A percentile compares a stretch with the other conserved stretches of the same genome.
These are phyloP conservation scores for Aspergillus cristatus DNA, from an alignment of 495 filamentous ascomycete species.

Conservation along the genomic window DNA sequence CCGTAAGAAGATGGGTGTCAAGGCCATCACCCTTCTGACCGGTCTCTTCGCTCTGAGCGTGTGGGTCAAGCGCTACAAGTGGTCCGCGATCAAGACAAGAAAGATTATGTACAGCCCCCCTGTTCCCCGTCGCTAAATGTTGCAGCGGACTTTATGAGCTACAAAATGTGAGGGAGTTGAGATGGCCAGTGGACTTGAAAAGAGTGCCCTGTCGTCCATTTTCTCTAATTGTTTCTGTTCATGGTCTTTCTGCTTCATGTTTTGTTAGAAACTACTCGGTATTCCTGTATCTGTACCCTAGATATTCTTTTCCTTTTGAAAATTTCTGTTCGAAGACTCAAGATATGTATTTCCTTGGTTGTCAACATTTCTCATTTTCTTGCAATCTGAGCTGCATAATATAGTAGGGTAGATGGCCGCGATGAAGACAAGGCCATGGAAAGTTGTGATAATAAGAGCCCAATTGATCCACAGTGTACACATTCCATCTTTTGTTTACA, in stretches of 20 bases:
- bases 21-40: slow-evolving; percentile 70
- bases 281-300: slow-evolving; percentile 44
- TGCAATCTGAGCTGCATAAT: too few species aligned
- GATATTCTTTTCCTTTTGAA: slow-evolving; percentile 39
- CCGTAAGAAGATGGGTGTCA: slow-evolving; percentile 98
- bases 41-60: slow-evolving; percentile 79
- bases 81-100: slow-evolving; percentile 87
- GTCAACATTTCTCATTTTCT: slow-evolving; percentile 6
- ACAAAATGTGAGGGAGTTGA: slow-evolving; percentile 24
- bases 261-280: slow-evolving; percentile 38
- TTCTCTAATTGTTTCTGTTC: slow-evolving; percentile 22
- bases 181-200: slow-evolving; percentile 21
- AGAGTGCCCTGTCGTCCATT: slow-evolving; percentile 20
- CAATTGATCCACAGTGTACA: slow-evolving; percentile 1
- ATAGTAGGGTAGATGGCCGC: too few species aligned
- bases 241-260: slow-evolving; percentile 27
- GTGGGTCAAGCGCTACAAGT: slow-evolving; percentile 99
- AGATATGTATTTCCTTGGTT: slow-evolving; percentile 35
- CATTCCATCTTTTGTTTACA: too few species aligned
- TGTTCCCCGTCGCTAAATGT: slow-evolving; percentile 36
- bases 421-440: background rate
- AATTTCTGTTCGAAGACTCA: slow-evolving; percentile 27
- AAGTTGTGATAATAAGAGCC: background rate
- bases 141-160: slow-evolving; percentile 25
- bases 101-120: slow-evolving; percentile 85